Evolutionary conservation across 225 moss, liverwort and hornwort species (phyloP), one percentile per base, ranked within the genome.

Genomic region (Takakia lepidozioides): DNA sequence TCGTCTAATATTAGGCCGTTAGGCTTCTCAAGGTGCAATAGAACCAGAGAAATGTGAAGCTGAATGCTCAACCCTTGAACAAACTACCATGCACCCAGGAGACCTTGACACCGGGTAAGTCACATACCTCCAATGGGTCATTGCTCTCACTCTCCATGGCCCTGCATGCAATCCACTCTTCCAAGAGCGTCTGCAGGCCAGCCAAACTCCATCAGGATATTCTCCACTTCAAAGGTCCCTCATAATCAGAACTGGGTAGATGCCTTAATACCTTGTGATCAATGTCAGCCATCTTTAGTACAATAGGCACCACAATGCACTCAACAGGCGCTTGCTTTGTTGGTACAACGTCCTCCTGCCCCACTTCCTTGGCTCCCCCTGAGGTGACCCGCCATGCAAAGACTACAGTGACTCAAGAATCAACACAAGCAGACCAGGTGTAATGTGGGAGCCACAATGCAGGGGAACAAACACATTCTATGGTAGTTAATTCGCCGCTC

Each of bases 261-360:
- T 32, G 26, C 17, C 41, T 34, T 34, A 22, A 30, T 54, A 90
- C 95, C 95, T 87, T 78, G 57, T 98, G 85, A 68, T 98, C 98
- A 18, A 78, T 67, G 3, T 85, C 83, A 5, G 79, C 85, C 98
- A 98, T 98, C 67, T 69, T 87, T 37, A 98, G 75, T 28, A 98
- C 85, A 23, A 98, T 88, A 30, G 98, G 91, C 38, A 98, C 91
- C 51, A 98, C 76, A 51, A 98, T 98, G 55, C 85, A 91, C 48
- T 81, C 84, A 3, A 77, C 53, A 26, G 79, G 56, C 8, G 58
- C 63, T 54, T 46, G 66, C 57, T 85, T 65, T 27, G 36, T 54
- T 22, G 63, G 59, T 41, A 56, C 70, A 19, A 55, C 29, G 54
- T 43, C 43, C 25, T 55, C 62, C 53, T 70, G 68, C 25, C 55